Evolutionary conservation across 1,284 basidiomycete genomes (phyloP).

Genomic region (Ustilago cynodontis): DNA sequence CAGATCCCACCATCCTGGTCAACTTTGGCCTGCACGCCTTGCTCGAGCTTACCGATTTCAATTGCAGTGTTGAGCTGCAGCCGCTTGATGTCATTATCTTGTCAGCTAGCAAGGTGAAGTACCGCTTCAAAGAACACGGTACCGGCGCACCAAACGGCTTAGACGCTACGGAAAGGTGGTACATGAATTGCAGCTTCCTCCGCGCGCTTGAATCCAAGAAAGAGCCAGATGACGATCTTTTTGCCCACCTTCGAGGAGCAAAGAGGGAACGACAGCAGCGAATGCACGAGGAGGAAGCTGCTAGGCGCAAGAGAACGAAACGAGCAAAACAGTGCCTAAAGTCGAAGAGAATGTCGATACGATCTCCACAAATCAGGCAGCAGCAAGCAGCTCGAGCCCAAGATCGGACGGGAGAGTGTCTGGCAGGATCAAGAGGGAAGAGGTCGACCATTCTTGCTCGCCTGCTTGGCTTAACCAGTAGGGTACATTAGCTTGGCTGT

Average conservation of each 20-base stretch:
- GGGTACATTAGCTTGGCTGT: too few relatives aligned
- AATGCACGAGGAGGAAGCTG: too few relatives aligned
- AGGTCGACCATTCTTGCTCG: too few relatives aligned
- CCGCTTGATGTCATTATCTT: constrained; percentile 15
- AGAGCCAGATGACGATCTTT: background rate
- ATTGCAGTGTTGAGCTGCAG: constrained; percentile 9
- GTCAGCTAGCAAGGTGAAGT: background rate
- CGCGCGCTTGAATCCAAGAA: background rate
- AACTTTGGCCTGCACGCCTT: constrained; percentile 13
- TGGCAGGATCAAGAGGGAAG: too few relatives aligned
- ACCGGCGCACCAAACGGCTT: background rate
- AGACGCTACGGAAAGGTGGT: background rate
- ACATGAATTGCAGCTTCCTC: constrained; percentile 7
- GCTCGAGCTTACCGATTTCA: constrained; percentile 4
- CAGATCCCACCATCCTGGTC: constrained; percentile 1
- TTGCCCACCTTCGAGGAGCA: background rate
- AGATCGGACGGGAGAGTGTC: too few relatives aligned
- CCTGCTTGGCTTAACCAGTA: too few relatives aligned
- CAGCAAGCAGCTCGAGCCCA: too few relatives aligned
- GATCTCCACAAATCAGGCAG: too few relatives aligned
- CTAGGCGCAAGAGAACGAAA: too few relatives aligned
- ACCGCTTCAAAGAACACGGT: background rate
- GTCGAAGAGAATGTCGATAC: too few relatives aligned
- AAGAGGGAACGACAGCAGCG: background rate
- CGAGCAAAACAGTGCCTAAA: too few relatives aligned